Evolutionary conservation across 2,329 filamentous ascomycete genomes (phyloP), one percentile per base, ranked within the genome.

Genomic region (Alternaria gaisen): DNA sequence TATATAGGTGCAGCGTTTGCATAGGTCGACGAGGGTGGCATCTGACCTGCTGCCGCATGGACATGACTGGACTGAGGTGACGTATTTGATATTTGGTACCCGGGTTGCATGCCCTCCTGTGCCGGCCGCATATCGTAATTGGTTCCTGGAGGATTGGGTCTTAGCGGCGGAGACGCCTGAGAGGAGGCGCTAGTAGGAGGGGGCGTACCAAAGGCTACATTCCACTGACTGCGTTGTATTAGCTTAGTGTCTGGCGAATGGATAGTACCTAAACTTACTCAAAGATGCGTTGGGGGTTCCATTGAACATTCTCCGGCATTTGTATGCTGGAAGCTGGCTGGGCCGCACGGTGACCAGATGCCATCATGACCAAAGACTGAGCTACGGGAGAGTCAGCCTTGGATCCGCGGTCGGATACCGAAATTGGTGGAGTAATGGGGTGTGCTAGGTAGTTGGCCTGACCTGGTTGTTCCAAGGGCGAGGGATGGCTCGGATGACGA

Each of bases 231-330:
- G 72, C 51, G 7, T 16, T 7, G 58, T 14, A 43, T 74, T 71
- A 73, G 69, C 54, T 22, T 32, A 6, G 16, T 14, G 5, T n/a
- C 28, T 30, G 22, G 22, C 2, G 4, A 43, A 30, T 43, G 18
- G 5, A 4, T 9, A 16, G 28, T 16, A 16, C 22, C 16, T 42
- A 1, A 34, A 86, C 92, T 85, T 86, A 97, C 93, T 94, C 92
- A 85, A 97, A 94, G 68, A 97, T 93, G 60, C 90, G 87, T 32
- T 91, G 87, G 24, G 93, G 94, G 72, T 97, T 96, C 93, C 93
- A 97, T 57, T 85, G 81, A 24, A 85, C 84, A 48, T 87, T 85
- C 61, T 91, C 90, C 67, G 87, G 82, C 73, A 91, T 79, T 46
- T 85, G 80, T 76, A 92, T 83, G 44, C 84, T 82, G 22, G 83